These are phyloP conservation scores for Xerocomellus intermedius DNA, from an alignment of 768 basidiomycete species.

Conservation along the genomic window DNA sequence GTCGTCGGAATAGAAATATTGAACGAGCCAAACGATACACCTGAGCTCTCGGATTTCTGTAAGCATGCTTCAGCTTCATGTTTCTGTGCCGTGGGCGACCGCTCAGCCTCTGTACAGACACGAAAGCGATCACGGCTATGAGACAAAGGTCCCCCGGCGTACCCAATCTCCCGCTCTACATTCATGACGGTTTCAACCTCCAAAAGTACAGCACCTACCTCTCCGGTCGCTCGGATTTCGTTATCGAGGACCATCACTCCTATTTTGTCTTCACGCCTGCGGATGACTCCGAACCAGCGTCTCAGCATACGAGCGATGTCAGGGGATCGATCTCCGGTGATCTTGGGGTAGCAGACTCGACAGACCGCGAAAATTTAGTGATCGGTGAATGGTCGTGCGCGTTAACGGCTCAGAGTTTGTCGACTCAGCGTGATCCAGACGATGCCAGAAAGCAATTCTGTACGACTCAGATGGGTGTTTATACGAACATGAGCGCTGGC, in stretches of 20 bases:
- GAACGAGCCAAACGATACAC: slow-evolving; percentile 52
- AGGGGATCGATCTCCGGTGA: slow-evolving; percentile 14
- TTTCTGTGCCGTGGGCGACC: neutral
- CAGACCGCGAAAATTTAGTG: slow-evolving; percentile 42
- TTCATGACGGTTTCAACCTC: slow-evolving; percentile 67
- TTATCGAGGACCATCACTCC: slow-evolving; percentile 73
- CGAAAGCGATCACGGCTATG: slow-evolving; percentile 23
- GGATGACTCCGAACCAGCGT: slow-evolving; percentile 47
- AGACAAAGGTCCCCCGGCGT: slow-evolving; percentile 21
- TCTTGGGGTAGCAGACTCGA: slow-evolving; percentile 23
- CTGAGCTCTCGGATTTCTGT: slow-evolving; percentile 43
- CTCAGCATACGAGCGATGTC: slow-evolving; percentile 42
- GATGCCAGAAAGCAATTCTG: slow-evolving; percentile 53
- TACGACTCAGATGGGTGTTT: slow-evolving; percentile 55
- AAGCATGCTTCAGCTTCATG: neutral
- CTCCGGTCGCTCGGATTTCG: slow-evolving; percentile 52
- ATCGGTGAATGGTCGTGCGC: slow-evolving; percentile 55
- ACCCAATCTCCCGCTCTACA: slow-evolving; percentile 54
- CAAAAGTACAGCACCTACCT: slow-evolving; percentile 39
- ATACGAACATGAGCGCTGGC: slow-evolving; percentile 54
- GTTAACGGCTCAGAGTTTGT: slow-evolving; percentile 47
- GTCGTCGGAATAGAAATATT: slow-evolving; percentile 59
- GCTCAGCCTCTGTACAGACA: slow-evolving; percentile 5
- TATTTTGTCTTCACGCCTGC: slow-evolving; percentile 64
- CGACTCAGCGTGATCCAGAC: slow-evolving; percentile 43